Base-by-base conservation (phyloP, 2,329 filamentous ascomycete genomes). In the Acephala macrosclerotiorum region DNA sequence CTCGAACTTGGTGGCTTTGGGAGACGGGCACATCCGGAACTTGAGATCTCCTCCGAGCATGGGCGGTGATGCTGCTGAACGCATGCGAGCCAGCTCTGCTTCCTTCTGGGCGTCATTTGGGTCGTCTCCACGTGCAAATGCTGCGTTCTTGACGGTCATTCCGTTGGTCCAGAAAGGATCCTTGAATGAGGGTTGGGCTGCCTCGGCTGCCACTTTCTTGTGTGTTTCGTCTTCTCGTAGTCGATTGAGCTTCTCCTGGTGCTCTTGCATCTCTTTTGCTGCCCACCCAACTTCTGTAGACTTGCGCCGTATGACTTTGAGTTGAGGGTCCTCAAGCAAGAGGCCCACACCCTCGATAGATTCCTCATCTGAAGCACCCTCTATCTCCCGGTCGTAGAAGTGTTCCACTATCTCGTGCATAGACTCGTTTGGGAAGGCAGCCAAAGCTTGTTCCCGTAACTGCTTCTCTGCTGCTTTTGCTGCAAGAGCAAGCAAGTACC, bases 21-120 rank as follows among this genome's bases (percentile, higher is more conserved):
- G 95, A 29, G 94, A 97, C 11, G 86, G 84, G 76, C 93, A 97
- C 76, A 86, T 87, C 38, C 93, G 92, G 76, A 97, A 97, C 29
- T 84, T 82, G 62, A 98, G 85, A 71, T 97, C 91, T 64, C 83
- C 81, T 63, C 95, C 95, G 12, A 97, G 87, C 94, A 98, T 96
- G 11, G 95, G 95, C 47, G 95, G 95, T 49, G 84, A 85, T 29
- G 85, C 84, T 51, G 82, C 81, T 66, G 88, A 89, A 25, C 83
- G 83, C 80, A 88, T 85, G 29, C 83, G 81, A 67, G 83, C 80
- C 45, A 87, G 71, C 57, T 72, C 75, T 38, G 71, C 73, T 67
- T 77, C 75, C 33, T 74, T 75, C 26, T 71, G 61, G 42, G 63
- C 66, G 53, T 75, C 70, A 9, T 69, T 29, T 9, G 68, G 64